Conservation (phyloP, 495 filamentous ascomycete genomes). For the Lasiosphaeria hispida region DNA sequence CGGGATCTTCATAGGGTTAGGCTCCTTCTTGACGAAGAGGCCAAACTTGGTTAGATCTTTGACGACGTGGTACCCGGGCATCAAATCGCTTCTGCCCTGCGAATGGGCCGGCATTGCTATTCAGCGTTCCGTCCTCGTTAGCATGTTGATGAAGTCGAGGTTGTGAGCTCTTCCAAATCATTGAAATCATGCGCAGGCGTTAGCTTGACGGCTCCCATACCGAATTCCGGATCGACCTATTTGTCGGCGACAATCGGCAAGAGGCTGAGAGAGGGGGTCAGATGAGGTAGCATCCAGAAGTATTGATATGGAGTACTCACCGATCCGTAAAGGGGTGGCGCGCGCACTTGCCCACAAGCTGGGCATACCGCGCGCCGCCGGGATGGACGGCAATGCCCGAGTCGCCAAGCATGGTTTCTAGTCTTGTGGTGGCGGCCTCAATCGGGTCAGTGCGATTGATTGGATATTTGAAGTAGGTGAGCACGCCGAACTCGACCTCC, state of each 20-base stretch:
- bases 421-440: constrained; percentile 68
- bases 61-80: constrained; percentile 66
- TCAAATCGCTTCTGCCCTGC: constrained; percentile 73
- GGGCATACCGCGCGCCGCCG: constrained; percentile 61
- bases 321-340: constrained; percentile 63
- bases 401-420: constrained; percentile 73
- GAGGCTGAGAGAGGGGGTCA: constrained; percentile 15
- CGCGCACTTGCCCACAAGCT: constrained; percentile 63
- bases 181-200: constrained; percentile 73
- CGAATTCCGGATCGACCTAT: constrained; percentile 65
- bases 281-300: not conserved
- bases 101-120: constrained; percentile 54
- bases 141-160: constrained; percentile 61
- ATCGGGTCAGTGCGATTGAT: constrained; percentile 64
- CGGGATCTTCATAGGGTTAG: constrained; percentile 79
- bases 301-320: constrained; percentile 32
- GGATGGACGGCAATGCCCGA: constrained; percentile 69
- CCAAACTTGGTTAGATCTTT: constrained; percentile 67
- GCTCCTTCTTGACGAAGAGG: constrained; percentile 72
- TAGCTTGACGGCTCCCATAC: constrained; percentile 72
- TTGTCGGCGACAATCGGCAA: constrained; percentile 62
- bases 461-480: constrained; percentile 68
- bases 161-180: constrained; percentile 64
- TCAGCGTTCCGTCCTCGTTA: constrained; percentile 59
- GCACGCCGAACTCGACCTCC: constrained; percentile 71